Conservation (phyloP, 495 filamentous ascomycete genomes). For the Ascodesmis nigricans region DNA sequence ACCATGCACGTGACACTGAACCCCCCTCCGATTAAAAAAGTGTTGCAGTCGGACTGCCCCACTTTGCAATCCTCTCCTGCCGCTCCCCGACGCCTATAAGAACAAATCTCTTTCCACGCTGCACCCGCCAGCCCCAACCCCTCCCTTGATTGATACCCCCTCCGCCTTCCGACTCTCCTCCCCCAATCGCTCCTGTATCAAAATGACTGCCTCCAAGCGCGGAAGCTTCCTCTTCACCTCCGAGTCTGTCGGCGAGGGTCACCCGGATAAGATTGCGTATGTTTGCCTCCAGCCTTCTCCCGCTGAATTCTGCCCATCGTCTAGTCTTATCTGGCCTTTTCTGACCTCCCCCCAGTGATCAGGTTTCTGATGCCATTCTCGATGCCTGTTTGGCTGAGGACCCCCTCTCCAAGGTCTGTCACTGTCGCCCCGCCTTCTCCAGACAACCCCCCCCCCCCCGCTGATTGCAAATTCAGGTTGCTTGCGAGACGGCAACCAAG, state of each 20-base stretch:
- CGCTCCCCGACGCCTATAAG: no score
- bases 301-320: background rate
- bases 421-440: no score
- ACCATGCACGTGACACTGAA: no score
- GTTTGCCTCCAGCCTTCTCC: slow-evolving; percentile 17
- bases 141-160: no score
- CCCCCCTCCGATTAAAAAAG: no score
- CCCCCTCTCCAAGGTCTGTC: slow-evolving; percentile 67
- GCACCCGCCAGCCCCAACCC: no score
- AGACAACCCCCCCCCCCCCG: no score
- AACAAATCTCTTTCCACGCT: no score
- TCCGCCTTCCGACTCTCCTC: no score
- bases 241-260: slow-evolving; percentile 93
- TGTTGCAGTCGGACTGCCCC: no score
- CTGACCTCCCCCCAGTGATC: slow-evolving; percentile 39
- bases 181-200: slow-evolving; percentile 30
- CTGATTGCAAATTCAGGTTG: slow-evolving; percentile 34
- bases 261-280: slow-evolving; percentile 90
- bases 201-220: slow-evolving; percentile 13
- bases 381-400: slow-evolving; percentile 89
- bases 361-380: slow-evolving; percentile 95
- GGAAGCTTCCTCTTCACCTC: slow-evolving; percentile 96
- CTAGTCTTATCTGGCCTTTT: slow-evolving; percentile 4
- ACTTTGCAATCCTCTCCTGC: no score
- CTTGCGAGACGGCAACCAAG: slow-evolving; percentile 98